A percentile compares a stretch with the other conserved stretches of the same genome.
Conservation (phyloP, 2,329 filamentous ascomycete species). For the Fusarium coffeatum region DNA sequence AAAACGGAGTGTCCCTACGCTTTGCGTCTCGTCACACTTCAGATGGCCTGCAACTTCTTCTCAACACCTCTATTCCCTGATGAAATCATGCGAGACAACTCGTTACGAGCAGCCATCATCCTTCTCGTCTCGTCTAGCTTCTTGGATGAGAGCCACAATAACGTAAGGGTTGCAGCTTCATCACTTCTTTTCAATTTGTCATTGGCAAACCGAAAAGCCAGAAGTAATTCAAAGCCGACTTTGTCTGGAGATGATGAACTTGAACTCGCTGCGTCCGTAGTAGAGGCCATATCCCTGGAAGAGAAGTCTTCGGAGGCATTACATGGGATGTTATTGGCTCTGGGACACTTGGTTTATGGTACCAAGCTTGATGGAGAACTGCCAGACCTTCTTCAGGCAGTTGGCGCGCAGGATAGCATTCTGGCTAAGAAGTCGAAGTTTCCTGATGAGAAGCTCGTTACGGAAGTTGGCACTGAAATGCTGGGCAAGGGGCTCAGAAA, state of each 20-base stretch:
- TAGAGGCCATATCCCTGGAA: conserved; percentile 76
- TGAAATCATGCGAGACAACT: conserved; percentile 65
- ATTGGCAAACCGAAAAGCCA: conserved; percentile 73
- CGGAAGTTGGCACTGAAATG: conserved; percentile 64
- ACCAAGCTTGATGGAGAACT: conserved; percentile 77
- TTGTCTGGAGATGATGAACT: conserved; percentile 79
- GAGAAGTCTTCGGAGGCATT: conserved; percentile 75
- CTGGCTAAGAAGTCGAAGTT: conserved; percentile 67
- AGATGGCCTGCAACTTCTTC: conserved; percentile 88
- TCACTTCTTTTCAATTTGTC: conserved; percentile 87
- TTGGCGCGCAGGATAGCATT: conserved; percentile 79
- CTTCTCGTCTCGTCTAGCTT: conserved; percentile 80
- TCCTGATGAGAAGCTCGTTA: conserved; percentile 67
- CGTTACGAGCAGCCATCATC: conserved; percentile 69
- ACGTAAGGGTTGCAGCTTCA: conserved; percentile 82
- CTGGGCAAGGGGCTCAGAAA: conserved; percentile 62
- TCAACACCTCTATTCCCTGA: conserved; percentile 76
- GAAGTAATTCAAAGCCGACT: conserved; percentile 66
- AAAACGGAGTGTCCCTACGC: conserved; percentile 77
- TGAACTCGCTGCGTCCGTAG: conserved; percentile 81
- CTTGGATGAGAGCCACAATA: conserved; percentile 78
- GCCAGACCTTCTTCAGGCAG: conserved; percentile 79
- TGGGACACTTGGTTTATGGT: conserved; percentile 81
- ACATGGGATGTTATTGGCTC: conserved; percentile 78
- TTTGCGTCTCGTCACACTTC: conserved; percentile 83